Evolutionary conservation across 495 filamentous ascomycete species (phyloP), one percentile per base, ranked within the genome.

Genomic region (Aspergillus bridgeri): DNA sequence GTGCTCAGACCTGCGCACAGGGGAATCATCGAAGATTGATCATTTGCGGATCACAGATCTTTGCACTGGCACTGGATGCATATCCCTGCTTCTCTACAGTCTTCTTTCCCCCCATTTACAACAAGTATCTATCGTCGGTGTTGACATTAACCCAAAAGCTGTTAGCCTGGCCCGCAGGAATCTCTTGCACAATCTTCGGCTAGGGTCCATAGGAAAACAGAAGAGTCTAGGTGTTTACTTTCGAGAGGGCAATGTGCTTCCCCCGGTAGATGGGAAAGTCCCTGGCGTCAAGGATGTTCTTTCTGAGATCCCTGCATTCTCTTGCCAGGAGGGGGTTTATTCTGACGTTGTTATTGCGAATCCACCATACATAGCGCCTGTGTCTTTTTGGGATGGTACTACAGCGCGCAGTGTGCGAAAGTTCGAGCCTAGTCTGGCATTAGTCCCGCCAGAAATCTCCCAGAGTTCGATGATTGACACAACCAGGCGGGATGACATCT

Each of bases 1-100:
- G 9, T 13, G 33, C 33, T 15, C 33, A 38, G 17, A 38, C 17
- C 53, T 52, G 24, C 51, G 18, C 60, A 21, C 20, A 27, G 25
- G n/a, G 47, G 47, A 27, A n/a, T 11, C 15, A 19, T 25, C 13
- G 29, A 21, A 11, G 6, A 25, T 24, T 3, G 24, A 45, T 22
- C 29, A 27, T 42, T 58, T 94, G 6, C 80, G 78, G 25, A 79
- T 97, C 21, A 65, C 97, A 2, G 94, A 98, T 69, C 72, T 96
- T 23, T 98, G 94, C 69, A 89, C 90, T 0, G 94, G 94, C 4
- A 90, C 89, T 18, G 94, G 94, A 24, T 98, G 94, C 70, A 96
- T 98, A 58, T 74, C 91, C 0, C 82, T 97, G 8, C 83, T 89
- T 8, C 75, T 96, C 0, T 71, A 84, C 61, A 65, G 82, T 13